Conservation (phyloP, 306 rosid genomes). For the Psophocarpus tetragonolobus region DNA sequence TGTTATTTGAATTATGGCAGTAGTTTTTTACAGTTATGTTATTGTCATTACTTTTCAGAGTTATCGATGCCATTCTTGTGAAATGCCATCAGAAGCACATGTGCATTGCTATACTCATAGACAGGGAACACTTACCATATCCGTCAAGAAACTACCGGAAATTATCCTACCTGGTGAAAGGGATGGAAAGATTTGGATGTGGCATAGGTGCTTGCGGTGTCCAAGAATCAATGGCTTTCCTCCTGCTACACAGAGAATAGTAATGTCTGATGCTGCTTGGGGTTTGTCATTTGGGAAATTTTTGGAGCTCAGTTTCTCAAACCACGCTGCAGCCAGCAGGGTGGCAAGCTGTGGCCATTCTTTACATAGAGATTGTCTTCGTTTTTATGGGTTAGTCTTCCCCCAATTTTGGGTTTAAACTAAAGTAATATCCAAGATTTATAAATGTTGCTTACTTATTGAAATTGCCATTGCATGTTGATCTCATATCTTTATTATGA, state of each 20-base stretch:
- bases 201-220: conserved; percentile 97
- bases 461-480: conserved; percentile 4
- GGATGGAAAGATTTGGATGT: conserved; percentile 99
- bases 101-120: conserved; percentile 95
- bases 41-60: conserved; percentile 52
- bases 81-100: conserved; percentile 97
- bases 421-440: conserved; percentile 4
- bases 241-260: conserved; percentile 85
- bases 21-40: conserved; percentile 32
- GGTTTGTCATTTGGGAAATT: conserved; percentile 98
- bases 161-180: conserved; percentile 82
- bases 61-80: conserved; percentile 79
- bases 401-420: conserved; percentile 12
- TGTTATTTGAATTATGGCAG: conserved; percentile 22
- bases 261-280: conserved; percentile 99
- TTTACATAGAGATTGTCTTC: conserved; percentile 96
- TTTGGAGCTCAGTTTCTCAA: conserved; percentile 99
- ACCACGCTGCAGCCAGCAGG: conserved; percentile 98
- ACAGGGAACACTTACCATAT: conserved; percentile 96
- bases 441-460: neutral
- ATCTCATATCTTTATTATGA: conserved; percentile 5
- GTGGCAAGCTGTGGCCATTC: conserved; percentile 99
- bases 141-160: conserved; percentile 79
- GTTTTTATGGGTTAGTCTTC: conserved; percentile 81
- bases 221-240: conserved; percentile 92